Base-by-base conservation (phyloP, 768 basidiomycete genomes). In the Suillus subluteus region DNA sequence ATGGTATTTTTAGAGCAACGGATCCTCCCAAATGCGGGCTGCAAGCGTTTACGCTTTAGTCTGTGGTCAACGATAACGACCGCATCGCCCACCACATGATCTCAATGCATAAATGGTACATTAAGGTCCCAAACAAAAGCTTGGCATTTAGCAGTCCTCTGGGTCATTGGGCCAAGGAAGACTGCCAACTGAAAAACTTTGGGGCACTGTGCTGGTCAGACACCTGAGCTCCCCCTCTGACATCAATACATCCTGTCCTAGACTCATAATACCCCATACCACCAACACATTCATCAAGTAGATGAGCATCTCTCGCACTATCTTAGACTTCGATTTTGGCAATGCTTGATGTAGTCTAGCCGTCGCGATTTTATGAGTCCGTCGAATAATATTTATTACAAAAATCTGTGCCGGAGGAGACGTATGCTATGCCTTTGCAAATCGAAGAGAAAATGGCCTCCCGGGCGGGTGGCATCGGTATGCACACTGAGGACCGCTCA, bases 1-100 rank as follows among this genome's bases (percentile, higher is more conserved):
- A 71, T 70, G 73, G 69, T 67, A 4, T 71, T 76, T 44, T 74
- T 76, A 21, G 63, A 68, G 35, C 73, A 71, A 26, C 26, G 26
- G 26, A 26, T 26, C 26, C 32, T 61, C 15, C 74, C 65, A 16
- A 50, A 69, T n/a, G 21, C 37, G 26, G n/a, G 26, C 1, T 71
- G 43, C 74, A 73, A 58, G 72, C 70, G 12, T 62, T 71, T 21
- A 65, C 63, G 2, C 50, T 68, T 35, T 65, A 76, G 2, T 73
- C 70, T 13, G 66, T 76, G 67, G 74, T 63, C 0, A 74, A 73
- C 5, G 67, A 76, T 54, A 73, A 55, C 11, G 73, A 68, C 16
- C 66, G 68, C 9, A 50, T 72, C 18, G 62, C 65, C 3, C 73
- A 75, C 23, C 65, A 67, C 6, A 74, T 73, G 67, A 41, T 74